These are phyloP conservation scores for Dendrobium catenatum DNA, from an alignment of 106 monocot species.

Conservation along the genomic window DNA sequence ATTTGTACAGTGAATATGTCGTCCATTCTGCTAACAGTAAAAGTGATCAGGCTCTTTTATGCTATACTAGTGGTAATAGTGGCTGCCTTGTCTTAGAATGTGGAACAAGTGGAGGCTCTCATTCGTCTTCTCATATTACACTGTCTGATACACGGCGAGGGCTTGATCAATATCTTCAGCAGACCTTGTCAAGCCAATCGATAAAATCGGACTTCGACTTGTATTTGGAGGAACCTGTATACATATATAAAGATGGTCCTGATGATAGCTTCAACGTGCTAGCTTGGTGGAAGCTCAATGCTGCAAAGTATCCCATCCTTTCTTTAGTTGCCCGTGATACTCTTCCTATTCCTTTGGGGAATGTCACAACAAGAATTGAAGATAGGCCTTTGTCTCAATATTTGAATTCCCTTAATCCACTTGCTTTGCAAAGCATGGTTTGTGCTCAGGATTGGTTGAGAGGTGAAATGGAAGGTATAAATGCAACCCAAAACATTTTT, in stretches of 20 bases:
- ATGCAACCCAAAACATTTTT: not conserved
- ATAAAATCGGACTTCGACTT: slow-evolving; percentile 68
- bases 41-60: slow-evolving; percentile 29
- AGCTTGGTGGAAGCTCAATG: slow-evolving; percentile 72
- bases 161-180: slow-evolving; percentile 72
- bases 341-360: slow-evolving; percentile 38
- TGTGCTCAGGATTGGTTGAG: slow-evolving; percentile 70
- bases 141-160: slow-evolving; percentile 56
- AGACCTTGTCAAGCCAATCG: slow-evolving; percentile 47
- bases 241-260: slow-evolving; percentile 40
- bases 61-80: slow-evolving; percentile 29
- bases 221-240: slow-evolving; percentile 67
- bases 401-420: slow-evolving; percentile 41
- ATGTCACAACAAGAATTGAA: slow-evolving; percentile 29
- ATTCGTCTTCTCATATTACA: slow-evolving; percentile 42
- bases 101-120: slow-evolving; percentile 22
- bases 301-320: slow-evolving; percentile 64
- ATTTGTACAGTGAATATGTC: slow-evolving; percentile 62
- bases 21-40: slow-evolving; percentile 32
- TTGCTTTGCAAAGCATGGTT: slow-evolving; percentile 39
- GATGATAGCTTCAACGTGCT: slow-evolving; percentile 54
- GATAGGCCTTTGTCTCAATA: slow-evolving; percentile 41
- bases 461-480: slow-evolving; percentile 57
- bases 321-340: slow-evolving; percentile 63
- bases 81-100: slow-evolving; percentile 3